A percentile compares a stretch with the other conserved stretches of the same genome.
These are phyloP conservation scores for Coprinellus aureogranulatus DNA, from an alignment of 768 basidiomycete genomes.

Conservation along the genomic window DNA sequence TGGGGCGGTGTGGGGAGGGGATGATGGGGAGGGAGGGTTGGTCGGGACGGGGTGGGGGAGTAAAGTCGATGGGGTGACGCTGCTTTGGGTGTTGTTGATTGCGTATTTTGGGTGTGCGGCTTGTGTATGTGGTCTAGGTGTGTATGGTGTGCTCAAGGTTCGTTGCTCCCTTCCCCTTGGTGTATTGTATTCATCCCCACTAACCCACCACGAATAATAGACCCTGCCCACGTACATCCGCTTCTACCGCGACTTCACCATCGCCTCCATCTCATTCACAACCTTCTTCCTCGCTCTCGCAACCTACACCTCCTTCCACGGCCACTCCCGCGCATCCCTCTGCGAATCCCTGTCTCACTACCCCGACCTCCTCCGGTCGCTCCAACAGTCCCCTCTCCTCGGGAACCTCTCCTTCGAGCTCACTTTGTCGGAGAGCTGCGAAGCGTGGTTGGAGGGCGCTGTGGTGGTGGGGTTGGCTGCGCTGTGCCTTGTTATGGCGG, in stretches of 20 bases:
- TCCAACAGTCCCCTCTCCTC: conserved; percentile 39
- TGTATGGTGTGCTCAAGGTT: conserved; percentile 70
- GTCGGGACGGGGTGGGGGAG: conserved; percentile 30
- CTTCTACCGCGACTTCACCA: conserved; percentile 79
- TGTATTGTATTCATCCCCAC: too few relatives aligned
- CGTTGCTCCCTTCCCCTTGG: too few relatives aligned
- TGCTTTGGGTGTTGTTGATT: conserved; percentile 62
- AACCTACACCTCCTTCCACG: conserved; percentile 58
- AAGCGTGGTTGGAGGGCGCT: conserved; percentile 71
- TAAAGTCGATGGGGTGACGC: conserved; percentile 40
- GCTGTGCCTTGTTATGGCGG: conserved; percentile 59
- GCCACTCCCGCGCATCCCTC: conserved; percentile 53
- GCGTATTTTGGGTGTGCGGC: conserved; percentile 67
- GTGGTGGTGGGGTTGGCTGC: conserved; percentile 56
- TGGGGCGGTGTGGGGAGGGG: too few relatives aligned
- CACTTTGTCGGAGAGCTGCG: conserved; percentile 78
- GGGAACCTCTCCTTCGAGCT: conserved; percentile 77
- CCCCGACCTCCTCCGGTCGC: conserved; percentile 61
- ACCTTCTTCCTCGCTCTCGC: conserved; percentile 54
- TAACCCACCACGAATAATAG: conserved; percentile 31
- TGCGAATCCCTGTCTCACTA: conserved; percentile 77
- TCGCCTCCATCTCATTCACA: conserved; percentile 74
- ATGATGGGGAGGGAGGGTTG: too few relatives aligned
- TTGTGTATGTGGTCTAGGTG: conserved; percentile 60
- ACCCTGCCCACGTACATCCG: conserved; percentile 63